phyloP scores from a whole-genome alignment of 2,329 filamentous ascomycete genomes.

The Alternaria hordeiaustralica region DNA sequence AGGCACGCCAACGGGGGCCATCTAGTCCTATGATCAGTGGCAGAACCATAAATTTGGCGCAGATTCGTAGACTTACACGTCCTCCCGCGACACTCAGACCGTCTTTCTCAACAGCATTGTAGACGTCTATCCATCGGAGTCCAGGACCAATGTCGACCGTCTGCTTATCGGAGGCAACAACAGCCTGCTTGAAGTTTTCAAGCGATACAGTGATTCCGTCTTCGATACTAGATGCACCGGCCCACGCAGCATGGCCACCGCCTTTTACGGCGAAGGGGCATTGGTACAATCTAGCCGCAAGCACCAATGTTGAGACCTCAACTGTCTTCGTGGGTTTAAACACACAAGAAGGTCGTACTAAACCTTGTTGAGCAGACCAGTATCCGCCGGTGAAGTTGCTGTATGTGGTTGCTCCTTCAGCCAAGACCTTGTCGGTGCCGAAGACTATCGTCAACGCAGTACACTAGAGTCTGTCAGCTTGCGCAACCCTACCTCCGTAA shows the following conservation, averaged over 20 bases:
- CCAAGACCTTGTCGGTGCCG: slow-evolving; percentile 13
- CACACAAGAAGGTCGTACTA: slow-evolving; percentile 27
- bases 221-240: slow-evolving; percentile 50
- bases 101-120: slow-evolving; percentile 29
- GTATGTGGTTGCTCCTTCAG: slow-evolving; percentile 11
- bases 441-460: slow-evolving; percentile 21
- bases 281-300: slow-evolving; percentile 20
- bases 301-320: slow-evolving; percentile 20
- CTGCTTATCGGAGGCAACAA: slow-evolving; percentile 30
- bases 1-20: slow-evolving; percentile 33
- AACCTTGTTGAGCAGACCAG: slow-evolving; percentile 35
- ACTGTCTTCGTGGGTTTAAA: slow-evolving; percentile 20
- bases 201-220: slow-evolving; percentile 54
- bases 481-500: too few relatives aligned
- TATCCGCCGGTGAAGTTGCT: slow-evolving; percentile 12
- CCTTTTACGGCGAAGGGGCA: slow-evolving; percentile 52
- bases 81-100: slow-evolving; percentile 35
- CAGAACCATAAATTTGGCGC: too few relatives aligned
- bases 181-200: slow-evolving; percentile 34
- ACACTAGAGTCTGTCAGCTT: slow-evolving; percentile 14
- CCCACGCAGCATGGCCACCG: slow-evolving; percentile 51
- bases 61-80: slow-evolving; percentile 5
- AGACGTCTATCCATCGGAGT: slow-evolving; percentile 37
- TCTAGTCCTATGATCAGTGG: slow-evolving; percentile 1
- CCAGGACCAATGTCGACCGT: slow-evolving; percentile 35